These are phyloP conservation scores for Francoa sonchifolia DNA, from an alignment of 441 rosid species.

Conservation along the genomic window DNA sequence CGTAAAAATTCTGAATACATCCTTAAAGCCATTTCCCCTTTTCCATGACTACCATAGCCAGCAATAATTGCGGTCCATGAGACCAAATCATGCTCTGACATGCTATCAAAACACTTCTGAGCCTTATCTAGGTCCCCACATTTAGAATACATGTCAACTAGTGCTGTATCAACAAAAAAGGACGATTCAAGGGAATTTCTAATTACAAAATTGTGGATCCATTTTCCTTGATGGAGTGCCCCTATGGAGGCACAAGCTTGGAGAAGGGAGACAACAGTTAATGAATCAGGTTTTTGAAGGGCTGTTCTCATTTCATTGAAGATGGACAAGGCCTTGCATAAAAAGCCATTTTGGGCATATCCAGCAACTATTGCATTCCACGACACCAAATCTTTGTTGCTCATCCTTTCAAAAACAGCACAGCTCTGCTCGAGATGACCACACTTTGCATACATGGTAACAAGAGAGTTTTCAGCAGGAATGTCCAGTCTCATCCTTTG, in stretches of 20 bases:
- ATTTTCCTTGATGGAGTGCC: slow-evolving; percentile 38
- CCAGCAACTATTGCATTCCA: slow-evolving; percentile 58
- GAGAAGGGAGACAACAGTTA: slow-evolving; percentile 39
- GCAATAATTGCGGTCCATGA: slow-evolving; percentile 46
- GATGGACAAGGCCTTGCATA: slow-evolving; percentile 24
- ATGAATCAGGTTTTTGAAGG: slow-evolving; percentile 29
- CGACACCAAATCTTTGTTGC: slow-evolving; percentile 31
- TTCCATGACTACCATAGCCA: slow-evolving; percentile 51
- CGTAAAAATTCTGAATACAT: slow-evolving; percentile 33
- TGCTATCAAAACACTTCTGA: slow-evolving; percentile 34
- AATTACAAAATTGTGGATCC: slow-evolving; percentile 34
- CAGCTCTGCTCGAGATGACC: slow-evolving; percentile 29
- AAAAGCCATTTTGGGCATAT: slow-evolving; percentile 34
- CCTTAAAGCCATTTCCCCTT: slow-evolving; percentile 36
- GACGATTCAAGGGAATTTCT: slow-evolving; percentile 31
- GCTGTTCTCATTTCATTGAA: slow-evolving; percentile 32
- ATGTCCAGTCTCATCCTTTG: slow-evolving; percentile 23
- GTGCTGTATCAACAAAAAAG: slow-evolving; percentile 41
- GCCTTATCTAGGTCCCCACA: slow-evolving; percentile 44
- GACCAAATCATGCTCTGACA: slow-evolving; percentile 30
- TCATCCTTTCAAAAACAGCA: slow-evolving; percentile 29
- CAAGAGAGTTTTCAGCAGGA: slow-evolving; percentile 37
- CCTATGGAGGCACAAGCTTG: slow-evolving; percentile 44
- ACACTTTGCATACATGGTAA: slow-evolving; percentile 52
- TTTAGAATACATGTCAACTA: slow-evolving; percentile 57